Conservation (phyloP, 805 yeast species). For the Limtongozyma cylindracea region DNA sequence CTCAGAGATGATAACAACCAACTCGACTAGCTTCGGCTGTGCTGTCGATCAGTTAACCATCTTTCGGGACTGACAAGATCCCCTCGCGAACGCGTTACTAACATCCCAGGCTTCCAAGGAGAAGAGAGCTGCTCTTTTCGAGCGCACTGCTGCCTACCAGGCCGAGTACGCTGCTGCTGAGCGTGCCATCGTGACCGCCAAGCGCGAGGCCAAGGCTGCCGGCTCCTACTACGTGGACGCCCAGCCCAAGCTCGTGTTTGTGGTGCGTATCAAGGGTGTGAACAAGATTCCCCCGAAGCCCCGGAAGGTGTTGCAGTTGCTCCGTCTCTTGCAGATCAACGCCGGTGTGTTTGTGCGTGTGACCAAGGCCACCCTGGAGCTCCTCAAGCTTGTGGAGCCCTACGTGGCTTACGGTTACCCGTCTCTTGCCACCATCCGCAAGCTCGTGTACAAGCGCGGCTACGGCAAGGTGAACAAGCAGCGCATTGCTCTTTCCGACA, state of each 20-base stretch:
- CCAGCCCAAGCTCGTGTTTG: conserved; percentile 84
- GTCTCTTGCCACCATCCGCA: conserved; percentile 73
- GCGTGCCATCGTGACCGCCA: conserved; percentile 65
- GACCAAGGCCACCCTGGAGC: conserved; percentile 87
- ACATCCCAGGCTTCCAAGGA: conserved; percentile 16
- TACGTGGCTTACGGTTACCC: conserved; percentile 97
- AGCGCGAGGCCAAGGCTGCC: conserved; percentile 83
- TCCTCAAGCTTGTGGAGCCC: conserved; percentile 85
- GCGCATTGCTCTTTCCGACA: conserved; percentile 77
- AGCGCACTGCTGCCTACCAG: conserved; percentile 93
- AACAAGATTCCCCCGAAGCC: conserved; percentile 97
- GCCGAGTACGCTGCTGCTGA: conserved; percentile 85
- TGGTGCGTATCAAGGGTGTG: conserved; percentile 98
- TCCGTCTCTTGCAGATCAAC: conserved; percentile 84
- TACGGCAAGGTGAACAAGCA: conserved; percentile 93
- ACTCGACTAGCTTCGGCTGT: conserved; percentile 44
- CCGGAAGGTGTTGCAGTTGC: conserved; percentile 90
- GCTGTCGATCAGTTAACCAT: conserved; percentile 61
- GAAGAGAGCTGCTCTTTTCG: conserved; percentile 49
- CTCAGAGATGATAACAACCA: conserved; percentile 25
- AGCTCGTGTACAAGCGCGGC: conserved; percentile 93
- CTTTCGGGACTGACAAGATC: conserved; percentile 54
- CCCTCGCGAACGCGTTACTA: conserved; percentile 6
- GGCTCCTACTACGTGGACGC: conserved; percentile 91
- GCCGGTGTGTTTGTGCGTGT: conserved; percentile 87